Conservation (phyloP, 495 filamentous ascomycete genomes). For the Tetracladium marchalianum region DNA sequence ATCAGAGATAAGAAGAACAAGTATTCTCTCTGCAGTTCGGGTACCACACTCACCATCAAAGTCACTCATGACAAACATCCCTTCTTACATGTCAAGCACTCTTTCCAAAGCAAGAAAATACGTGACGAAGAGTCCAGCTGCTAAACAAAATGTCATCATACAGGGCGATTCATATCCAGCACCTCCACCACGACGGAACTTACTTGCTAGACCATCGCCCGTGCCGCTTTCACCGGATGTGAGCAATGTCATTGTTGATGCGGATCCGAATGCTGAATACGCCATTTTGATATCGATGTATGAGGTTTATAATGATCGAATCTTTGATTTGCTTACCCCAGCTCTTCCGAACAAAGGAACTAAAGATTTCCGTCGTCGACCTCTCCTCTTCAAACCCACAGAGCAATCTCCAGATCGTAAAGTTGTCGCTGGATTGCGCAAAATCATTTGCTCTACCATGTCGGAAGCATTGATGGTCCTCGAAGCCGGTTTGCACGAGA, state of each 20-base stretch:
- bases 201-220: conserved; percentile 50
- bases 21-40: not conserved
- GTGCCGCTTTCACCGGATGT: conserved; percentile 69
- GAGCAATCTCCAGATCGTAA: conserved; percentile 78
- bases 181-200: conserved; percentile 22
- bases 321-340: conserved; percentile 79
- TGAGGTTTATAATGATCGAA: conserved; percentile 97
- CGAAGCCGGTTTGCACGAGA: conserved; percentile 79
- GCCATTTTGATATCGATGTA: conserved; percentile 93
- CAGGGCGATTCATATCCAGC: conserved; percentile 22
- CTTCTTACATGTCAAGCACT: conserved; percentile 20
- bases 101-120: conserved; percentile 13
- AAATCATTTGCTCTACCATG: conserved; percentile 77
- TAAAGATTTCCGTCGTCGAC: conserved; percentile 63
- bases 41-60: not conserved
- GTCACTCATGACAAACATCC: conserved; percentile 6
- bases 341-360: conserved; percentile 33
- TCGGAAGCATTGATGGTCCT: conserved; percentile 85
- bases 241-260: conserved; percentile 52
- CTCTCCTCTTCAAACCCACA: conserved; percentile 79
- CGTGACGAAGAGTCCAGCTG: conserved; percentile 15
- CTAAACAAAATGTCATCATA: not conserved
- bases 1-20: too few relatives aligned
- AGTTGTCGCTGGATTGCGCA: conserved; percentile 82
- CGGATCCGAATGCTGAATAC: conserved; percentile 70